Evolutionary conservation across 306 rosid species (phyloP), one percentile per base, ranked within the genome.

Genomic region (Dryas octopetala): DNA sequence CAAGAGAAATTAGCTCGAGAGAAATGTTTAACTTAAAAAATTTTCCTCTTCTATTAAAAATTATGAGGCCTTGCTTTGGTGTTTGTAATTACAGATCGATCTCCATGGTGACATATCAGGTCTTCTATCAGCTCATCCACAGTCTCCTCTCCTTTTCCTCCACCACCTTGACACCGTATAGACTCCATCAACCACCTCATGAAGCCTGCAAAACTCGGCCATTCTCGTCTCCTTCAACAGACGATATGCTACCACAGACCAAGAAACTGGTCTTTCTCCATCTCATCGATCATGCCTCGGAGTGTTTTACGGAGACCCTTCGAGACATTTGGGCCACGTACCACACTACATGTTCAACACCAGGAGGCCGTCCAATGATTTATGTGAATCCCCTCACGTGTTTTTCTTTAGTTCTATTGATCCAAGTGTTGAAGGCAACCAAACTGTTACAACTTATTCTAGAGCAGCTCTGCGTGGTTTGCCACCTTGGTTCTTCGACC

Each of bases 321-420:
- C 2, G 89, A 88, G 61, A 88, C 89, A 1, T 83, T 85, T 23
- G 40, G 23, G 23, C 86, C 88, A 0, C 83, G 85, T 80, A 7
- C 86, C 89, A 0, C 7, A 75, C 14, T 85, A 68, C 80, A 80
- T 85, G 85, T 83, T 88, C 81, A 85, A 85, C 71, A 76, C 89
- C 7, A 66, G 91, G 61, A 46, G 59, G 73, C 79, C 71, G 0
- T 50, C 40, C 66, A 50, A 28, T 5, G 68, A 85, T 80, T 83
- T 86, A 1, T 85, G 86, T 43, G 81, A 83, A 81, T 81, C 83
- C 32, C 91, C 91, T 55, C 91, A 88, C 44, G 65, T 32, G 5
- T 79, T 85, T 28, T 83, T 62, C 74, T 73, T 82, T 14, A 73
- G 83, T 40, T 81, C 87, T 7, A 40, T 81, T 23, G 58, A 70